Conservation (phyloP, 2,329 filamentous ascomycete species). For the Ophiostoma triangulosporum region DNA sequence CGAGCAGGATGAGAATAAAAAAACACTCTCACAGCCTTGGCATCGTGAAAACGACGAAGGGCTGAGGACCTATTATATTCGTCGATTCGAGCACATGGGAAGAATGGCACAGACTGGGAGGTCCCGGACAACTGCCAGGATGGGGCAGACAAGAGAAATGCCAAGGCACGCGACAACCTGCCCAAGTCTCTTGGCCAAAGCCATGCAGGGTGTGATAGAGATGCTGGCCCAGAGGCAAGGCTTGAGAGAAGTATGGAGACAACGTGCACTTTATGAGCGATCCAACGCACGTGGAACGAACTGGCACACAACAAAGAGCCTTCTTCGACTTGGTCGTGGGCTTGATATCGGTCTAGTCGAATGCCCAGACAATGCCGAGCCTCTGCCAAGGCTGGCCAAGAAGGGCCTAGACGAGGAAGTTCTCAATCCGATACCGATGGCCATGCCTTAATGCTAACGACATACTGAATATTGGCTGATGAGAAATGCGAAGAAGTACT, state of each 20-base stretch:
- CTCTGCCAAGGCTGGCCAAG: not conserved
- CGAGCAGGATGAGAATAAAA: not conserved
- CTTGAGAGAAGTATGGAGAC: not conserved
- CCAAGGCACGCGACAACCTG: conserved; percentile 1
- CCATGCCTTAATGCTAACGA: not conserved
- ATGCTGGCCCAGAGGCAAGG: not conserved
- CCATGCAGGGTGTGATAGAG: not conserved
- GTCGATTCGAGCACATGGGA: conserved; percentile 2
- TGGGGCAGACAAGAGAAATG: not conserved
- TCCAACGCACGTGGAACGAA: not conserved
- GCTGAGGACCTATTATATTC: not conserved
- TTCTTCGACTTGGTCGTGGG: not conserved
- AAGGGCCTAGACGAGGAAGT: not conserved
- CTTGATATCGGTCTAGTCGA: not conserved
- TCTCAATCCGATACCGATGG: not conserved
- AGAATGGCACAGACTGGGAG: not conserved
- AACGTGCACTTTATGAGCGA: not conserved
- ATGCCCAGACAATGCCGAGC: not conserved
- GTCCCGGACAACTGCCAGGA: not conserved
- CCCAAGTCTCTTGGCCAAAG: not conserved
- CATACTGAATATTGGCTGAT: too few species aligned
- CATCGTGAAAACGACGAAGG: not conserved
- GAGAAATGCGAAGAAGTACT: not conserved
- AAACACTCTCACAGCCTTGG: not conserved
- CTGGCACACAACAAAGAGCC: not conserved